phyloP scores from a whole-genome alignment of 495 filamentous ascomycete genomes.

The Pyrenula aspistea region DNA sequence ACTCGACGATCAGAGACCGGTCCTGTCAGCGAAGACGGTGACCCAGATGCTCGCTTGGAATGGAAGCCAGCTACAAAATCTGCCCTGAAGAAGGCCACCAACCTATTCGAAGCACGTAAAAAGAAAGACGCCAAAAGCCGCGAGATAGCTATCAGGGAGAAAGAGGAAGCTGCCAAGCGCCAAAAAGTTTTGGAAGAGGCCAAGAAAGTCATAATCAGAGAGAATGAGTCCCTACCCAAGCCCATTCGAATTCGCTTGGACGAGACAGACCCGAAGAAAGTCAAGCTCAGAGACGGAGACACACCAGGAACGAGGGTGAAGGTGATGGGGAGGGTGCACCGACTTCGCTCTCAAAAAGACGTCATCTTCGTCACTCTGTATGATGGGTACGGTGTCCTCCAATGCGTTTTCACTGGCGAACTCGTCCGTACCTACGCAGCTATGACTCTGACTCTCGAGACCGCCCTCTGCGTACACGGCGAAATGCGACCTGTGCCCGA shows the following conservation, averaged over 20 bases:
- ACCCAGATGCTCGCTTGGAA: constrained; percentile 39
- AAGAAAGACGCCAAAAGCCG: constrained; percentile 66
- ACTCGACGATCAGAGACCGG: constrained; percentile 58
- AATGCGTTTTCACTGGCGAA: constrained; percentile 75
- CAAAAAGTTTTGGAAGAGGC: constrained; percentile 62
- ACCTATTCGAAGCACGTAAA: constrained; percentile 58
- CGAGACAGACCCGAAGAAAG: constrained; percentile 41
- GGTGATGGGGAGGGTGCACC: constrained; percentile 77
- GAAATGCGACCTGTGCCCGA: constrained; percentile 77
- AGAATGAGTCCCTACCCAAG: constrained; percentile 69
- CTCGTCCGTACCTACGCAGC: constrained; percentile 90
- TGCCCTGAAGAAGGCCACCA: constrained; percentile 70
- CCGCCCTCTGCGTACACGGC: constrained; percentile 75
- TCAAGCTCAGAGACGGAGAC: constrained; percentile 52
- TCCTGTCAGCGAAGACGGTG: constrained; percentile 46
- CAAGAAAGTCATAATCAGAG: constrained; percentile 74
- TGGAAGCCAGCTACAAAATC: constrained; percentile 79
- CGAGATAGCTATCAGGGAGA: constrained; percentile 53
- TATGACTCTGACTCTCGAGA: constrained; percentile 76
- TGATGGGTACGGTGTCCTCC: constrained; percentile 83
- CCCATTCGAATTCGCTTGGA: constrained; percentile 65
- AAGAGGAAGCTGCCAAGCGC: constrained; percentile 59
- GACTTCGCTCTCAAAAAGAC: constrained; percentile 73
- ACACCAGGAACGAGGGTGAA: constrained; percentile 65
- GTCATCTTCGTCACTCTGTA: constrained; percentile 76